phyloP scores from a whole-genome alignment of 129 eudicot genomes.

The sunflower (Helianthus annuus) region HanXRQr2.0-SUNRISE NC_035434.2:40818057-40818556 shows the following conservation, averaged over 20 bases:
- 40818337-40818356: slow-evolving; percentile 74
- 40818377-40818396: slow-evolving; percentile 57
- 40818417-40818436: slow-evolving; percentile 75
- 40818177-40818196: slow-evolving; percentile 72
- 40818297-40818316: slow-evolving; percentile 67
- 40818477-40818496: slow-evolving; percentile 51
- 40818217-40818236: slow-evolving; percentile 63
- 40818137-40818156: slow-evolving; percentile 68
- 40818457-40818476: slow-evolving; percentile 61
- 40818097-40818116: slow-evolving; percentile 68
- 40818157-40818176: slow-evolving; percentile 74
- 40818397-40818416: slow-evolving; percentile 69
- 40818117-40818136: slow-evolving; percentile 62
- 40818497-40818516: slow-evolving; percentile 67
- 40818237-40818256: slow-evolving; percentile 83
- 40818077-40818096: slow-evolving; percentile 54
- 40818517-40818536: slow-evolving; percentile 73
- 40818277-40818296: slow-evolving; percentile 56
- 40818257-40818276: slow-evolving; percentile 88
- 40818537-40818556: slow-evolving; percentile 79
- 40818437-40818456: slow-evolving; percentile 69
- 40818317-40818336: slow-evolving; percentile 55
- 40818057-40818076: slow-evolving; percentile 72
- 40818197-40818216: slow-evolving; percentile 38
- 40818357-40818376: slow-evolving; percentile 76